Evolutionary conservation across 768 basidiomycete species (phyloP).

Genomic region (Boletus rubroflammeus): DNA sequence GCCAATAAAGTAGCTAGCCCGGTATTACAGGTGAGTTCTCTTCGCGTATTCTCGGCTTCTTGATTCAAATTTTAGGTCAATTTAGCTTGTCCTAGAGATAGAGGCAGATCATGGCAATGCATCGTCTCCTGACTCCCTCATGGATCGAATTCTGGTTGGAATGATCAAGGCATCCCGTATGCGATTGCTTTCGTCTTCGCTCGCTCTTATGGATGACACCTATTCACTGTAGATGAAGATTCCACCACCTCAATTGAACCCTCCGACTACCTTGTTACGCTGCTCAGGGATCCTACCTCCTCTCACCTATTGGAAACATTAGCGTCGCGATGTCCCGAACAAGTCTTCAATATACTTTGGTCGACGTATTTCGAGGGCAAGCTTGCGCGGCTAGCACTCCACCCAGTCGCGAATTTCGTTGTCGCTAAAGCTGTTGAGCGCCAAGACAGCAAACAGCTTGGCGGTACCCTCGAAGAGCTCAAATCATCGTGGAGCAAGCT

Average conservation of each 20-base stretch:
- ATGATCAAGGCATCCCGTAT: conserved; percentile 63
- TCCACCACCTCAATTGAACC: conserved; percentile 39
- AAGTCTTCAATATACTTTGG: conserved; percentile 71
- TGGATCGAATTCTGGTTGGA: conserved; percentile 79
- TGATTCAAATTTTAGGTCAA: conserved; percentile 6
- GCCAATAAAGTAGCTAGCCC: conserved; percentile 77
- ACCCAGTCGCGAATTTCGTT: conserved; percentile 95
- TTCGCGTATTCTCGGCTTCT: conserved; percentile 5
- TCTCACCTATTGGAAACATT: conserved; percentile 89
- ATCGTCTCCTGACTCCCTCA: conserved; percentile 62
- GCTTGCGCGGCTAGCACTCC: conserved; percentile 66
- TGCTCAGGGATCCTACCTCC: conserved; percentile 82
- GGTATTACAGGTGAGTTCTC: conserved; percentile 55
- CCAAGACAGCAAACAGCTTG: conserved; percentile 52
- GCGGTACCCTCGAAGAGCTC: conserved; percentile 57
- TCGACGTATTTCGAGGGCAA: conserved; percentile 71
- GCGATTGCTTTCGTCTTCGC: conserved; percentile 23
- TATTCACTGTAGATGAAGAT: conserved; percentile 36
- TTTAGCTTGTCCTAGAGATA: conserved; percentile 76
- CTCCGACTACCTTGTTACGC: conserved; percentile 76
- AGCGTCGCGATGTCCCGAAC: conserved; percentile 55
- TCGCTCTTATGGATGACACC: background rate
- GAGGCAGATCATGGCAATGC: conserved; percentile 67
- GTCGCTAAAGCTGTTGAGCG: conserved; percentile 75
- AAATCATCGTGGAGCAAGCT: conserved; percentile 53